Conservation (phyloP, 2,329 filamentous ascomycete species). For the Aspergillus cejpii region DNA sequence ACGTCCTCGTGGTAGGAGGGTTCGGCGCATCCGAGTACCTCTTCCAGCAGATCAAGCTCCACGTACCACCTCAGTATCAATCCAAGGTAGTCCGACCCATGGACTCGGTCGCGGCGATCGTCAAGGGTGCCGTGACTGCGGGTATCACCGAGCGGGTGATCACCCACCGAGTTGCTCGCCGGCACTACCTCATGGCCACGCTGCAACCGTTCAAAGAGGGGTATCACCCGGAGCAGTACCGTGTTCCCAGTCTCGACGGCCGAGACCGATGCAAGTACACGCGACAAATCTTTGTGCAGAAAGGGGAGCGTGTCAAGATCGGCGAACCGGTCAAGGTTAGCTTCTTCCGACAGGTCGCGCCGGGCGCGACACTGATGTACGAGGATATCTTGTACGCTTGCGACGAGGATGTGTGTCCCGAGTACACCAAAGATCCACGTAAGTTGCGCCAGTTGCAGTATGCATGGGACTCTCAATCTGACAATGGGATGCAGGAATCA, state of each 20-base stretch:
- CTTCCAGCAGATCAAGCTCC: constrained; percentile 98
- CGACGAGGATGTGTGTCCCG: constrained; percentile 94
- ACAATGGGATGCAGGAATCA: constrained; percentile 64
- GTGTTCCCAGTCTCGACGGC: constrained; percentile 90
- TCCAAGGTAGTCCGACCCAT: constrained; percentile 96
- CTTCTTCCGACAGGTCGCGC: constrained; percentile 96
- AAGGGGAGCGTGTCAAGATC: constrained; percentile 98
- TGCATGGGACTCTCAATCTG: background rate
- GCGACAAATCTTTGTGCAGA: constrained; percentile 95
- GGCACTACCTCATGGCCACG: constrained; percentile 98
- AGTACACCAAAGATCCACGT: constrained; percentile 99
- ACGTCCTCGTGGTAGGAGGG: constrained; percentile 93
- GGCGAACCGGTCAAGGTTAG: constrained; percentile 98
- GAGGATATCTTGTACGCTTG: constrained; percentile 97
- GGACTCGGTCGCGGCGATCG: constrained; percentile 97
- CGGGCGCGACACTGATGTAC: constrained; percentile 96
- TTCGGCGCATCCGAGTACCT: constrained; percentile 98
- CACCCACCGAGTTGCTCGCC: constrained; percentile 91
- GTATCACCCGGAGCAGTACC: constrained; percentile 96
- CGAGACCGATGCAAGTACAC: constrained; percentile 99
- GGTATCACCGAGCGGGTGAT: constrained; percentile 96
- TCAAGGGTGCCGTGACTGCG: constrained; percentile 95
- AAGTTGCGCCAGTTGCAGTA: constrained; percentile 46
- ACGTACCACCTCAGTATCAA: constrained; percentile 96
- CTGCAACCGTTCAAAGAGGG: constrained; percentile 98